Evolutionary conservation across 2,329 filamentous ascomycete species (phyloP), one percentile per base, ranked within the genome.

Genomic region (Cryphonectria carpinicola): DNA sequence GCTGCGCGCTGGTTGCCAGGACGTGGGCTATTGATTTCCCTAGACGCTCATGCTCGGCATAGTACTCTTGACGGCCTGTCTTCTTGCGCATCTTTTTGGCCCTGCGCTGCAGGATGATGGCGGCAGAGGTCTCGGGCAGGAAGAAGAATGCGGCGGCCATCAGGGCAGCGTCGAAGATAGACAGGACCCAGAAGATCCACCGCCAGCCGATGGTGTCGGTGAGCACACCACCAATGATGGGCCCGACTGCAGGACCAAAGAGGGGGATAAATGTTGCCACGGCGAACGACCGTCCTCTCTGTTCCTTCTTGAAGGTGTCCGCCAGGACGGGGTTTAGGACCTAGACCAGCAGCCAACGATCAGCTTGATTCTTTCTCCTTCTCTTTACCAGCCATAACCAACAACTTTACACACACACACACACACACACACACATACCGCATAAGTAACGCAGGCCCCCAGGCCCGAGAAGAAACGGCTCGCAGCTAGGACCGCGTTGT

Each of bases 171-270:
- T 80, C 82, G 6, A 79, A 77, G 67, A 83, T 81, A 5, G 78
- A 79, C 19, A 83, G 76, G 3, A 82, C 74, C 82, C 82, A 84
- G 71, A 84, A 84, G 39, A 80, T 80, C 83, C 83, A 85, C 10
- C 82, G 79, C 83, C 83, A 85, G 69, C 75, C 80, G 41, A 75
- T 72, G 75, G 69, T 81, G 75, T 0, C 80, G 77, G 4, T 43
- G 14, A 84, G 58, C 71, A 82, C 83, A 0, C 82, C 82, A 62
- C 82, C 83, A 19, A 81, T 77, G 8, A 84, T 81, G 1, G 83
- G 83, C 0, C 82, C 83, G 5, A 83, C 70, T 6, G 81, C 81
- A 28, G 80, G 79, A 3, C 83, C 84, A 0, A 85, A 75, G 22
- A 61, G 68, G 4, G 69, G 66, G 13, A 71, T n/a, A 6, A 71